Evolutionary conservation across 768 basidiomycete genomes (phyloP), one percentile per base, ranked within the genome.

Genomic region (Trametopsis cervina): DNA sequence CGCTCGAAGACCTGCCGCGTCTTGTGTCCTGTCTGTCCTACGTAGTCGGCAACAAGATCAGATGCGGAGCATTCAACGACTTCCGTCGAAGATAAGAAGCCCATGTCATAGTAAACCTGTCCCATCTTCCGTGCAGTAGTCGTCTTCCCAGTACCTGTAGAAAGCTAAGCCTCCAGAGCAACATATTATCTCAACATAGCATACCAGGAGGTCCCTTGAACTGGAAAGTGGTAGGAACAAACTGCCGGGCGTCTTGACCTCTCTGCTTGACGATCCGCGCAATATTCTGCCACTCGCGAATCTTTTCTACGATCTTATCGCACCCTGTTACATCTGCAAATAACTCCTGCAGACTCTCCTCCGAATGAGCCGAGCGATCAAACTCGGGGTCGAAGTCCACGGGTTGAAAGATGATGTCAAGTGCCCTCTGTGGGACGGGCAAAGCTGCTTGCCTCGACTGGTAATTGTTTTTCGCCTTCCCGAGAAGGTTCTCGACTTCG

Each of bases 141-240:
- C 1, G 81, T 82, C 48, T 82, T 82, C 13, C 81, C 80, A 0
- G 80, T 81, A 3, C 81, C 81, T 81, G n/a, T n/a, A n/a, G n/a
- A n/a, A n/a, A 36, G 12, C 37, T 10, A 6, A 40, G 27, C 15
- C 36, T 11, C 36, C 21, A 10, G 10, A 10, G n/a, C 11, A 42
- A 40, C 21, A 55, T 21, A 25, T 20, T 5, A 6, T 45, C 10
- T 37, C 33, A 36, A 29, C 7, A 12, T 12, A 17, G 22, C 68
- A 55, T 57, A 81, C 77, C 83, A 51, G 83, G 84, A 4, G 83
- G 84, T 0, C 84, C 83, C 55, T 81, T 85, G 70, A 86, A 85
- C 2, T 85, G 64, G 42, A 84, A 86, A 36, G 70, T 71, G n/a
- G 63, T 83, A 0, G 83, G 82, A 35, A 85, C 74, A 13, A 70